Conservation (phyloP, 176 grass and related monocot genomes). For the Olyra latifolia region DNA sequence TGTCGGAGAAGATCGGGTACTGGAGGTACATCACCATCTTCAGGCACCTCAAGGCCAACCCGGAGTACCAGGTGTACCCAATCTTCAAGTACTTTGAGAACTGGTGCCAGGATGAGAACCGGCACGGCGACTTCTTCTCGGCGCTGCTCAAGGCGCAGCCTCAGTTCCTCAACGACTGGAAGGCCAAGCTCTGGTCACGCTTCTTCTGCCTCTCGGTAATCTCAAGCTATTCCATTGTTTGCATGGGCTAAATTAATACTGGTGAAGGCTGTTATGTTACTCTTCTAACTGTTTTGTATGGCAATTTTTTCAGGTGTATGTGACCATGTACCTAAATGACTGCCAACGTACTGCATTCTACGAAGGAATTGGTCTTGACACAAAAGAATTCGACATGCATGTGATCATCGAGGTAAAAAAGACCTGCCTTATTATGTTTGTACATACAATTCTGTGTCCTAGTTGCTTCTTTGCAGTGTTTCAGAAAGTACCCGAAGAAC, state of each 20-base stretch:
- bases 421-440: neutral
- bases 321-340: constrained; percentile 99
- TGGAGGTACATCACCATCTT: constrained; percentile 99
- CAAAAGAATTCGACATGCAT: constrained; percentile 99
- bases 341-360: constrained; percentile 84
- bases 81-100: constrained; percentile 99
- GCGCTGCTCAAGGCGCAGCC: constrained; percentile 87
- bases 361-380: constrained; percentile 89
- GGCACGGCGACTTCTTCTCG: constrained; percentile 94
- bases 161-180: constrained; percentile 97
- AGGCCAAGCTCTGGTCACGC: constrained; percentile 95
- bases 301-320: constrained; percentile 68
- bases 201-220: constrained; percentile 99
- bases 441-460: neutral
- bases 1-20: constrained; percentile 97
- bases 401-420: constrained; percentile 91
- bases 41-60: constrained; percentile 84
- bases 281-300: constrained; percentile 8
- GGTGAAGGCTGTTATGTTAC: neutral
- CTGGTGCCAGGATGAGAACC: constrained; percentile 99
- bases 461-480: constrained; percentile 21
- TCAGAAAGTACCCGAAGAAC: neutral
- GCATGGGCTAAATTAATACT: neutral
- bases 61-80: constrained; percentile 86
- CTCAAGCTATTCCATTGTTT: constrained; percentile 22